These are phyloP conservation scores for Alternaria solani DNA, from an alignment of 2,329 filamentous ascomycete species.

Conservation along the genomic window DNA sequence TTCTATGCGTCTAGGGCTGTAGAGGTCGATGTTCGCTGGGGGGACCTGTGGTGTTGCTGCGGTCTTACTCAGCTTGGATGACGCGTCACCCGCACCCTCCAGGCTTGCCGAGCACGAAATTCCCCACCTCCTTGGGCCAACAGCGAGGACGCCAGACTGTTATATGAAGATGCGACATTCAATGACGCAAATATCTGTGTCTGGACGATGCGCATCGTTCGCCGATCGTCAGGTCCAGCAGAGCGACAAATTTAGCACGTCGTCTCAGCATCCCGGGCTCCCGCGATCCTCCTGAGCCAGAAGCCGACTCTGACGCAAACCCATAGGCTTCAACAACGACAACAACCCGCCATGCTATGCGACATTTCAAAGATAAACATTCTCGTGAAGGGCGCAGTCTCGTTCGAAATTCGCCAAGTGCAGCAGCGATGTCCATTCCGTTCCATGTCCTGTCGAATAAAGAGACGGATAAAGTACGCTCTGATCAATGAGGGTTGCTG, in stretches of 20 bases:
- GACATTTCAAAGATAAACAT: not conserved
- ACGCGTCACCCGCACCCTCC: constrained; percentile 15
- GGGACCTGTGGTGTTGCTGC: not conserved
- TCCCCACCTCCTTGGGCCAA: not conserved
- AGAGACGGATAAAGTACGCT: not conserved
- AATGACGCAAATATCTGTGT: constrained; percentile 7
- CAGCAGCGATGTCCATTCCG: not conserved
- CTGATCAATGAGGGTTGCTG: not conserved
- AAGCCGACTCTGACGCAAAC: not conserved
- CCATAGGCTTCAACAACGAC: not conserved
- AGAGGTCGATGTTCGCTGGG: not conserved
- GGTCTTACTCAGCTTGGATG: constrained; percentile 9
- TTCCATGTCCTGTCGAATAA: not conserved
- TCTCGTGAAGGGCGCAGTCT: not conserved
- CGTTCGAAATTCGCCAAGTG: not conserved
- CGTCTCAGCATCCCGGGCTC: not conserved
- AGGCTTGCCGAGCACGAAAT: constrained; percentile 9
- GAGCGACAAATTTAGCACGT: constrained; percentile 3
- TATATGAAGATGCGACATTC: constrained; percentile 12
- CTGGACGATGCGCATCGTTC: constrained; percentile 9
- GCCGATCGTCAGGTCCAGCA: constrained; percentile 3
- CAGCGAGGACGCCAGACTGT: not conserved
- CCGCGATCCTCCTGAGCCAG: not conserved
- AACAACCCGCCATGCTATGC: not conserved
- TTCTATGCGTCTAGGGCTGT: not conserved